These are phyloP conservation scores for Paramyrothecium roridum DNA, from an alignment of 2,329 filamentous ascomycete genomes.

Conservation along the genomic window DNA sequence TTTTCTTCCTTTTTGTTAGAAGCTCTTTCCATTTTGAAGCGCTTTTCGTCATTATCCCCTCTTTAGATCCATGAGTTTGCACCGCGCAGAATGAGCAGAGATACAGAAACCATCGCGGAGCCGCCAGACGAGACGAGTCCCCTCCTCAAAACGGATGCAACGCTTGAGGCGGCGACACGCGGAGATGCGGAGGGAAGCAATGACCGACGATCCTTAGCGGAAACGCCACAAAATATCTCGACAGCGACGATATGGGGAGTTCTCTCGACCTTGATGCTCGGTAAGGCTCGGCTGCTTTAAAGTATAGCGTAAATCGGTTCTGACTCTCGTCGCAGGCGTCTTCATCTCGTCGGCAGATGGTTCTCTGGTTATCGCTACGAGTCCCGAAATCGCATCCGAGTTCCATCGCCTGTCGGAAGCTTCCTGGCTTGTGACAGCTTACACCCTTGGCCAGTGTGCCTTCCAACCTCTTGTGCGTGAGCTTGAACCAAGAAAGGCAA, in stretches of 20 bases:
- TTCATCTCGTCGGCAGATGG: neutral
- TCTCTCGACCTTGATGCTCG: neutral
- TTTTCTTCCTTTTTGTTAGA: too few species aligned
- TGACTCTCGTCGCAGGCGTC: neutral
- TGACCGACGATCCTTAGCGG: neutral
- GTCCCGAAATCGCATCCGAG: neutral
- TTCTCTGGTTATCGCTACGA: neutral
- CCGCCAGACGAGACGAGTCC: neutral
- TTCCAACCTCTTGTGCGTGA: neutral
- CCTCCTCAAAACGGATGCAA: neutral
- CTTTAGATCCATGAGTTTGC: too few species aligned
- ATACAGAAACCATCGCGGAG: neutral
- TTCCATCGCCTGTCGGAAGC: constrained; percentile 1
- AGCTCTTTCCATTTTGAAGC: too few species aligned
- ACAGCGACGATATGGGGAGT: neutral
- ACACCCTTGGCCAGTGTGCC: neutral
- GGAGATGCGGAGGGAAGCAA: neutral
- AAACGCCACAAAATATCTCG: neutral
- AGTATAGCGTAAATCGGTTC: neutral
- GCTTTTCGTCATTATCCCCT: too few species aligned
- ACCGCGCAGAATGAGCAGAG: neutral
- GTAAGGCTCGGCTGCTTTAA: neutral
- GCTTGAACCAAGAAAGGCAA: too few species aligned
- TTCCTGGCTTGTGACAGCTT: neutral
- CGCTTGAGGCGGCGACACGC: neutral